A percentile compares a stretch with the other conserved stretches of the same genome.
Evolutionary conservation across 129 eudicot species (phyloP).

Genomic region (Flaveria trinervia): DNA sequence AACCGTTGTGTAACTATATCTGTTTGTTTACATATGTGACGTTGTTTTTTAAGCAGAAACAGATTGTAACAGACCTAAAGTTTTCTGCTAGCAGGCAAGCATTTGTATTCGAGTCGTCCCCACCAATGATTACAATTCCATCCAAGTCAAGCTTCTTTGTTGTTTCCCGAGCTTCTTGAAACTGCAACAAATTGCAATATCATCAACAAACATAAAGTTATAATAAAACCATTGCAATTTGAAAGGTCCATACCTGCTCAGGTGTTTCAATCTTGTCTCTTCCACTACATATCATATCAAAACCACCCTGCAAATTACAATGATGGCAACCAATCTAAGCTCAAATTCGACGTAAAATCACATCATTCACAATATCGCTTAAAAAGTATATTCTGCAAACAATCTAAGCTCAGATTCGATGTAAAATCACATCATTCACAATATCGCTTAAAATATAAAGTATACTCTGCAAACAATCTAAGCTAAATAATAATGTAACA

Average conservation of each 20-base stretch:
- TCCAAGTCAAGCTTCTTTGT: slow-evolving; percentile 74
- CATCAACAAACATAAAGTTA: slow-evolving; percentile 7
- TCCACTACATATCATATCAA: slow-evolving; percentile 97
- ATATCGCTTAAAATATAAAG: neutral
- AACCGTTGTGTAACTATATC: neutral
- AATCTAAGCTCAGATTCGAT: slow-evolving; percentile 2
- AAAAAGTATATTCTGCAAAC: neutral
- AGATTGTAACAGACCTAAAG: slow-evolving; percentile 53
- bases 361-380: neutral
- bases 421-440: slow-evolving; percentile 4
- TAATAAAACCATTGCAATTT: neutral
- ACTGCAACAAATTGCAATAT: slow-evolving; percentile 45
- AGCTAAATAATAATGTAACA: neutral
- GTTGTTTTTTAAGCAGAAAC: neutral
- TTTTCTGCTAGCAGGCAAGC: slow-evolving; percentile 95
- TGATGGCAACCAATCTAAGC: slow-evolving; percentile 6
- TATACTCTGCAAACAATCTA: neutral
- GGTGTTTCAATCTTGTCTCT: slow-evolving; percentile 98
- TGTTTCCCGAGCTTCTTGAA: slow-evolving; percentile 77
- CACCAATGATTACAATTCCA: slow-evolving; percentile 92
- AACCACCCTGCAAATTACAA: slow-evolving; percentile 73
- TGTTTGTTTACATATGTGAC: neutral
- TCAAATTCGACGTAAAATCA: slow-evolving; percentile 6
- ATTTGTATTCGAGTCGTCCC: slow-evolving; percentile 95
- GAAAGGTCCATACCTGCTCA: slow-evolving; percentile 58